Conservation (phyloP, 495 filamentous ascomycete species). For the Aspergillus bridgeri region DNA sequence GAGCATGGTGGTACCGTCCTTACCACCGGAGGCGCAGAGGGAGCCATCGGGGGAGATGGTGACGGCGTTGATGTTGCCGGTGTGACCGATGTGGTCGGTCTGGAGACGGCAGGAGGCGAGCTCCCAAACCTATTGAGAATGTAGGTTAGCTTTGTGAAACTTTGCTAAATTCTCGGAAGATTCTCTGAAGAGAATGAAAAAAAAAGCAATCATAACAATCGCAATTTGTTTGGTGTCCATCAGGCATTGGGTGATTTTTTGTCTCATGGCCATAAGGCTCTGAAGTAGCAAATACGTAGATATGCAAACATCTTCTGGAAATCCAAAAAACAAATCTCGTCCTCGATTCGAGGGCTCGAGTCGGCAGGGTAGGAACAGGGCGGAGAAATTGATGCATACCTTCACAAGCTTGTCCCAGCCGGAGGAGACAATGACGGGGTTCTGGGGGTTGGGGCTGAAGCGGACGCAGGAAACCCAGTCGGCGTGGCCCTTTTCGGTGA, state of each 20-base stretch:
- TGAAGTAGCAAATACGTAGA: constrained; percentile 99
- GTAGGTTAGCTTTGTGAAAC: constrained; percentile 25
- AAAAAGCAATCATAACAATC: constrained; percentile 16
- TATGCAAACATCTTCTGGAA: constrained; percentile 86
- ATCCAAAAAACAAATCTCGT: neutral
- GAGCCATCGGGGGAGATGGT: constrained; percentile 99
- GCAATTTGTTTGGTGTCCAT: constrained; percentile 45
- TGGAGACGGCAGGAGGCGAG: constrained; percentile 98
- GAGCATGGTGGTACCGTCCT: constrained; percentile 99
- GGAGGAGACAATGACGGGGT: constrained; percentile 98
- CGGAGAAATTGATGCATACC: constrained; percentile 56
- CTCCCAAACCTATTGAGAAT: constrained; percentile 82
- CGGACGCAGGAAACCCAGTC: constrained; percentile 99
- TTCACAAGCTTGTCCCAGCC: constrained; percentile 99
- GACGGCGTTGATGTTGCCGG: constrained; percentile 99
- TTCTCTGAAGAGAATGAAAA: constrained; percentile 5
- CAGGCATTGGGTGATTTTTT: constrained; percentile 86
- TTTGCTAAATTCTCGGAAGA: constrained; percentile 1
- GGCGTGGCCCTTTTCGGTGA: constrained; percentile 99
- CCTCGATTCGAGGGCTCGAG: neutral
- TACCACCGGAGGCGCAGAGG: constrained; percentile 97
- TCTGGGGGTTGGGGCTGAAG: constrained; percentile 99
- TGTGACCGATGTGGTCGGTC: constrained; percentile 99
- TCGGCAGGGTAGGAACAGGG: neutral
- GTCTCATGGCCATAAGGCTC: constrained; percentile 97